These are phyloP conservation scores for Sambucus nigra DNA, from an alignment of 129 eudicot genomes.

Conservation along the genomic window DNA sequence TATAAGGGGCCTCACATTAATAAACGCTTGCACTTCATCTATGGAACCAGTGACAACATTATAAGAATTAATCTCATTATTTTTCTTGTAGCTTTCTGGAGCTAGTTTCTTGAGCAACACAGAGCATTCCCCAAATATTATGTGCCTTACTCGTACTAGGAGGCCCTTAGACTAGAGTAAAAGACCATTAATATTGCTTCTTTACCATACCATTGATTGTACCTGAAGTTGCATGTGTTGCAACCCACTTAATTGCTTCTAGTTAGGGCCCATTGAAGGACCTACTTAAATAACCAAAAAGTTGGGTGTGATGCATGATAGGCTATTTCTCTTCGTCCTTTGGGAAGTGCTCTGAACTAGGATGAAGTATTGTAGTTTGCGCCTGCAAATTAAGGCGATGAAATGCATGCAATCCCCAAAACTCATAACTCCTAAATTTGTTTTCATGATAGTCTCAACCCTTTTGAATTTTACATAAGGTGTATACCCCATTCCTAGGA, in stretches of 20 bases:
- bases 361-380: constrained; percentile 96
- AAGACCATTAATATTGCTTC: constrained; percentile 94
- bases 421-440: no score
- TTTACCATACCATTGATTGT: constrained; percentile 51
- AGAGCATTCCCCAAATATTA: constrained; percentile 97
- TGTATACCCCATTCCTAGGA: no score
- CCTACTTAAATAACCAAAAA: constrained; percentile 61
- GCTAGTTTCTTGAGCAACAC: constrained; percentile 91
- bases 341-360: constrained; percentile 87
- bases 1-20: no score
- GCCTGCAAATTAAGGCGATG: constrained; percentile 91
- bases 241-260: constrained; percentile 97
- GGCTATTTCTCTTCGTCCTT: constrained; percentile 86
- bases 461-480: no score
- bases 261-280: constrained; percentile 79
- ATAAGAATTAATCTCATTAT: constrained; percentile 45
- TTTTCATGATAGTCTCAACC: no score
- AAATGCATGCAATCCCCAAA: constrained; percentile 94
- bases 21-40: constrained; percentile 88
- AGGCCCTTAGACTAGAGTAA: constrained; percentile 94
- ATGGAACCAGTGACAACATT: constrained; percentile 67
- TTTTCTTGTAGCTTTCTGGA: constrained; percentile 94
- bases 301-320: constrained; percentile 74
- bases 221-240: constrained; percentile 96
- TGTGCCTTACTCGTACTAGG: constrained; percentile 98